These are phyloP conservation scores for Quambalaria eucalypti DNA, from an alignment of 1,284 basidiomycete genomes.

Conservation along the genomic window DNA sequence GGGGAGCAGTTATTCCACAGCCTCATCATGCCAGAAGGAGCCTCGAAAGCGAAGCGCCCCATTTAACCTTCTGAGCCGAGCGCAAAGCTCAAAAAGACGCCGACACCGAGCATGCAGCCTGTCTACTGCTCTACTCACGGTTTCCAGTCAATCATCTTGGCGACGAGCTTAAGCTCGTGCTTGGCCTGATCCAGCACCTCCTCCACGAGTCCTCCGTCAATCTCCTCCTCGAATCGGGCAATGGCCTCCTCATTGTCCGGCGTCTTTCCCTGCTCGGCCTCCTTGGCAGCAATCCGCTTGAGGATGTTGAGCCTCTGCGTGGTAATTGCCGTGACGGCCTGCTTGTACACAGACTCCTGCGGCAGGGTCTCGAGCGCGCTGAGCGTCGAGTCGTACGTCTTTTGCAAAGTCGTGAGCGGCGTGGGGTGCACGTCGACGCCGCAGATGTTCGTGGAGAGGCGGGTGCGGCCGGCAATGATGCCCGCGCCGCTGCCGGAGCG, in stretches of 20 bases:
- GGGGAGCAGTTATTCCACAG: not conserved
- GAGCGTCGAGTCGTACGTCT: conserved; percentile 73
- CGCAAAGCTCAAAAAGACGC: no score
- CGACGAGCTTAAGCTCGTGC: conserved; percentile 68
- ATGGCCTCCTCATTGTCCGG: conserved; percentile 60
- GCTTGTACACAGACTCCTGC: conserved; percentile 73
- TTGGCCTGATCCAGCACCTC: conserved; percentile 72
- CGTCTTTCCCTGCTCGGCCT: conserved; percentile 11
- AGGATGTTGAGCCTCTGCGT: conserved; percentile 69
- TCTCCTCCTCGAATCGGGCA: conserved; percentile 58
- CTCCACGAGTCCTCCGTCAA: conserved; percentile 55
- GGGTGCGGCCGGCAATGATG: conserved; percentile 12
- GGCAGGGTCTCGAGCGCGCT: conserved; percentile 63
- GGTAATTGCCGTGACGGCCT: conserved; percentile 79
- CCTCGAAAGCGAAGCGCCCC: no score
- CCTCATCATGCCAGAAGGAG: no score
- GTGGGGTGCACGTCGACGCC: conserved; percentile 59
- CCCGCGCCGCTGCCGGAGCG: conserved; percentile 4
- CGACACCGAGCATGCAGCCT: not conserved
- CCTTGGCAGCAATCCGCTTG: conserved; percentile 49
- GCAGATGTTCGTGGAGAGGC: conserved; percentile 63
- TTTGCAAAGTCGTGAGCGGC: conserved; percentile 66
- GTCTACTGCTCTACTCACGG: conserved; percentile 57
- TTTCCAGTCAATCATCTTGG: conserved; percentile 89
- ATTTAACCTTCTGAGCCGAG: no score